Base-by-base conservation (phyloP, 352 stramenopile species). In the Phytophthora ramorum region DNA sequence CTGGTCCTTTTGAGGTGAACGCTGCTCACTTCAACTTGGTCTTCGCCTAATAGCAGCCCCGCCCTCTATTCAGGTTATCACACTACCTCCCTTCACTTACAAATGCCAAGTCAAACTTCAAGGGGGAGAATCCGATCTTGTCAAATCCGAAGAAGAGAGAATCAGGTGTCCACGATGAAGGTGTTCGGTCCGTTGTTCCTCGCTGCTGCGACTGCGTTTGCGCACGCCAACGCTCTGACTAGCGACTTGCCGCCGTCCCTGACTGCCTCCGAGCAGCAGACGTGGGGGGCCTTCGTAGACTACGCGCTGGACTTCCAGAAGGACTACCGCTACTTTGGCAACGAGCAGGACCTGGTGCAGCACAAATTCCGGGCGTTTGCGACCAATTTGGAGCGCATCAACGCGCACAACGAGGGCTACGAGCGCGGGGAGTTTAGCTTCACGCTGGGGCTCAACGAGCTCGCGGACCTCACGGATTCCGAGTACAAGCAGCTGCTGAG, bases 301-400 rank as follows among this genome's bases (percentile, higher is more conserved):
- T 87, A 89, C 60, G 77, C 77, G 7, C 67, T 85, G 35, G 77
- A 87, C 58, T 85, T 67, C 50, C 56, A 78, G 37, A 89, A 89
- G 56, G 56, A 68, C 46, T 89, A 89, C 35, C 72, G 73, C 52
- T 66, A 50, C 17, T 54, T 71, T 17, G 44, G 52, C 20, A 87
- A 89, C 58, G 65, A 78, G 17, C 35, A 83, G 45, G 63, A 48
- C 2, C 38, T 82, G 7, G 79, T 89, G 32, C 64, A 71, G 68
- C 54, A 44, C n/a, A 65, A 70, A n/a, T 87, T 82, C 43, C 56
- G 55, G 63, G 71, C 73, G 8, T 89, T 89, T 61, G 71, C 74
- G 12, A 70, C 58, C 16, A 89, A 89, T 67, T 19, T 78, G 28
- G 66, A 83, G 19, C 79, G 77, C 28, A 89, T 89, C 58, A 41